Evolutionary conservation across 192 early-diverging fungal species (phyloP), one percentile per base, ranked within the genome.

Genomic region (Coemansia sp.): DNA sequence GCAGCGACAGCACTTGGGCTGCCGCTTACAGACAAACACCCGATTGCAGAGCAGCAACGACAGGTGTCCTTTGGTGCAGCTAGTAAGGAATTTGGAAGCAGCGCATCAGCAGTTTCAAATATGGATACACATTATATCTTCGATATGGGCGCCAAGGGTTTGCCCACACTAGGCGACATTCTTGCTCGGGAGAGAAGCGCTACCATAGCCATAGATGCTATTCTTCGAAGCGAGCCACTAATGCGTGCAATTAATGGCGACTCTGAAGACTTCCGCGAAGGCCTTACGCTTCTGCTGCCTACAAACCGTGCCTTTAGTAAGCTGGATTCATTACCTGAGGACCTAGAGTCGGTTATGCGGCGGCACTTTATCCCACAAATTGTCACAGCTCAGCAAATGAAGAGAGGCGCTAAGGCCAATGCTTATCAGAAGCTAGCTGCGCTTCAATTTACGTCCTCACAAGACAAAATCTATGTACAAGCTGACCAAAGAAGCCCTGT

Each of bases 181-280:
- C 20, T 82, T 20, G 74, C 60, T 5, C 59, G 64, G 46, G 79
- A 82, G 50, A 76, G 73, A 61, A 64, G 79, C 39, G 73, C 74
- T 1, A 82, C 67, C 24, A 74, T 72, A 17, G 74, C 79, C 17
- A 62, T 82, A 50, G 71, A 82, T 22, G 79, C 74, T 2, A 75
- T 82, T 57, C 60, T 82, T 67, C 70, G 62, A 10, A 75, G 70
- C 25, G 79, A 82, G 64, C 31, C 64, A 4, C 64, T 82, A 23
- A 55, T 73, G 64, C 79, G 79, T 23, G 79, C 79, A 1, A 63
- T 82, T 32, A 76, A 74, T 65, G 79, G 79, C 10, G 74, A 66
- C 54, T 82, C 79, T 32, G 53, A 42, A 6, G 79, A 76, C 67
- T 82, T 82, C 65, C 36, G 23, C 21, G 21, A 55, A 1, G 74